These are phyloP conservation scores for Boletales sp. DNA, from an alignment of 768 basidiomycete species.

Conservation along the genomic window DNA sequence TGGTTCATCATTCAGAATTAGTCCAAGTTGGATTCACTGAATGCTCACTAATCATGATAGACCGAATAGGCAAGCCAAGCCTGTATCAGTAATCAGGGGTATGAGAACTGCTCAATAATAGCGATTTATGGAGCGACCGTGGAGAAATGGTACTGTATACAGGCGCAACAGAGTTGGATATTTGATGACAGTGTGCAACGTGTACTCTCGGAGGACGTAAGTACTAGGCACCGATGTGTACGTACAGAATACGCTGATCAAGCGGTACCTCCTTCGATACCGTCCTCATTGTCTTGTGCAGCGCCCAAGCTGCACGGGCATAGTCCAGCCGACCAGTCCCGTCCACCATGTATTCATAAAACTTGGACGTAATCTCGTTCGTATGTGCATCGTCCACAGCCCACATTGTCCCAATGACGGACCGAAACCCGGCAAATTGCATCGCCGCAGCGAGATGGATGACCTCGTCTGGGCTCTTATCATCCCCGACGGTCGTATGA, in stretches of 20 bases:
- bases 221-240: slow-evolving; percentile 14
- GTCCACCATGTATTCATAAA: slow-evolving; percentile 8
- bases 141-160: too few species aligned
- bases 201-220: too few species aligned
- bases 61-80: too few species aligned
- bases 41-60: too few species aligned
- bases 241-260: slow-evolving; percentile 12
- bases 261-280: not conserved
- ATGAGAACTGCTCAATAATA: too few species aligned
- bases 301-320: slow-evolving; percentile 2
- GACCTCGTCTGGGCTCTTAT: slow-evolving; percentile 19
- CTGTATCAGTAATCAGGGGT: too few species aligned
- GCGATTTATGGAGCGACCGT: too few species aligned
- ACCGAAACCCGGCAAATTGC: not conserved
- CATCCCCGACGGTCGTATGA: slow-evolving; percentile 21
- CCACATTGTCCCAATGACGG: slow-evolving; percentile 14
- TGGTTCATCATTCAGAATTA: too few species aligned
- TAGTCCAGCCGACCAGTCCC: slow-evolving; percentile 1
- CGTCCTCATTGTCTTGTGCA: slow-evolving; percentile 5
- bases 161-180: too few species aligned
- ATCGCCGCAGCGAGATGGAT: slow-evolving; percentile 10
- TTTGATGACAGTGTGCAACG: too few species aligned
- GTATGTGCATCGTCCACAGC: slow-evolving; percentile 6
- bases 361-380: slow-evolving; percentile 1
- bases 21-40: too few species aligned